phyloP scores from a whole-genome alignment of 345 rosid species.

The Fremontodendron californicum region DNA sequence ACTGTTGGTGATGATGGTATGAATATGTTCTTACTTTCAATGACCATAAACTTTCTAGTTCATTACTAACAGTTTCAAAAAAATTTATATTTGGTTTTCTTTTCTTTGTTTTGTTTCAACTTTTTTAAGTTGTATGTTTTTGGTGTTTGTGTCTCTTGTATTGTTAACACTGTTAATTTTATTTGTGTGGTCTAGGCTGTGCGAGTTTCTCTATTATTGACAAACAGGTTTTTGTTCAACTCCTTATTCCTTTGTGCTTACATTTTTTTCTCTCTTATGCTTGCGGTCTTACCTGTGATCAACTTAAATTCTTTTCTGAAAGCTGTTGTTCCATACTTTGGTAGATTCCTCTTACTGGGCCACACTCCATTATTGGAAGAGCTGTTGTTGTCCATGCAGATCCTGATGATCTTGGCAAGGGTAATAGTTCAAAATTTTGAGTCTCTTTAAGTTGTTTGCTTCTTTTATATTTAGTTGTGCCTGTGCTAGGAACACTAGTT shows the following conservation, averaged over 20 bases:
- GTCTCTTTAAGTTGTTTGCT: not conserved
- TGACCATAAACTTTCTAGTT: not conserved
- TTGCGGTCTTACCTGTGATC: not conserved
- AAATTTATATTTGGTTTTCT: not conserved
- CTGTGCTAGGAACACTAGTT: not conserved
- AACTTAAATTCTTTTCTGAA: conserved; percentile 4
- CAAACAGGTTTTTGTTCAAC: conserved; percentile 38
- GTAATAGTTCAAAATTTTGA: conserved; percentile 30
- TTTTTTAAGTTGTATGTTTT: not conserved
- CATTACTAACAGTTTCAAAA: not conserved
- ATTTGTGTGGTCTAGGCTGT: conserved; percentile 49
- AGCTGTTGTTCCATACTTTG: not conserved
- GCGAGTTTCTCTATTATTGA: conserved; percentile 59
- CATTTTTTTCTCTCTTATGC: not conserved
- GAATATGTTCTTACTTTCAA: not conserved
- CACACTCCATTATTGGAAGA: conserved; percentile 79
- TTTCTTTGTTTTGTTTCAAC: not conserved
- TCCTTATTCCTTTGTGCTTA: not conserved
- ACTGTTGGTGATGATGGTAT: conserved; percentile 79
- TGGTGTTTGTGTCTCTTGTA: not conserved
- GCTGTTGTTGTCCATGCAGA: conserved; percentile 90
- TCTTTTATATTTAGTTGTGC: not conserved
- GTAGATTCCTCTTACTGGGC: conserved; percentile 81
- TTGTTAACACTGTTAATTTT: not conserved
- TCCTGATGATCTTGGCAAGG: conserved; percentile 98